These are phyloP conservation scores for Pyrrhoderma noxium DNA, from an alignment of 1,284 basidiomycete genomes.

Conservation along the genomic window DNA sequence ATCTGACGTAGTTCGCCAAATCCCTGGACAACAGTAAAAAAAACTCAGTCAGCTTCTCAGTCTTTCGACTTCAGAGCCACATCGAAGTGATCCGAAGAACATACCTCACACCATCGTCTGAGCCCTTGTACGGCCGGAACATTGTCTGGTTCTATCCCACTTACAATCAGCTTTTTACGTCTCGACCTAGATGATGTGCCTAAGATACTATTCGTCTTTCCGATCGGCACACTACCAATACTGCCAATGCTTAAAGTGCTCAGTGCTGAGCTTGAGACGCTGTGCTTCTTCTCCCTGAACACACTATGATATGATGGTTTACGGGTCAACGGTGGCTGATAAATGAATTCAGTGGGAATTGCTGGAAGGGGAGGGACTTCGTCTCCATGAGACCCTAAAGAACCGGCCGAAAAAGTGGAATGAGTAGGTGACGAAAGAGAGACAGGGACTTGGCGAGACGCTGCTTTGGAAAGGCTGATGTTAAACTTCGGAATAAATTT, in stretches of 20 bases:
- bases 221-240: constrained; percentile 13
- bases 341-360: neutral
- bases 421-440: constrained; percentile 10
- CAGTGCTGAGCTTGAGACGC: constrained; percentile 15
- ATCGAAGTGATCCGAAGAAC: constrained; percentile 17
- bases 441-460: constrained; percentile 4
- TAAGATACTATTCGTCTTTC: constrained; percentile 9
- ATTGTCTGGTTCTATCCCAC: constrained; percentile 31
- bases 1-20: constrained; percentile 70
- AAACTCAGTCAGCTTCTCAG: neutral
- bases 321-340: constrained; percentile 3
- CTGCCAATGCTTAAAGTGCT: constrained; percentile 17
- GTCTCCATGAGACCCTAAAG: neutral
- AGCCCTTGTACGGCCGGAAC: constrained; percentile 29
- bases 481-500: constrained; percentile 10
- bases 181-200: constrained; percentile 3
- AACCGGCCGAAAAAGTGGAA: too few species aligned
- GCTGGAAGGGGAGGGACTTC: neutral
- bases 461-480: constrained; percentile 9
- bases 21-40: constrained; percentile 33
- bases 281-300: constrained; percentile 10
- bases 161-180: constrained; percentile 30
- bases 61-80: neutral
- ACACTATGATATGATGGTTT: constrained; percentile 9
- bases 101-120: constrained; percentile 67